Percentiles rank a stretch among this genome's conserved stretches.
Conservation (phyloP, 257 asterid species). For the Solanum tarijense region DNA sequence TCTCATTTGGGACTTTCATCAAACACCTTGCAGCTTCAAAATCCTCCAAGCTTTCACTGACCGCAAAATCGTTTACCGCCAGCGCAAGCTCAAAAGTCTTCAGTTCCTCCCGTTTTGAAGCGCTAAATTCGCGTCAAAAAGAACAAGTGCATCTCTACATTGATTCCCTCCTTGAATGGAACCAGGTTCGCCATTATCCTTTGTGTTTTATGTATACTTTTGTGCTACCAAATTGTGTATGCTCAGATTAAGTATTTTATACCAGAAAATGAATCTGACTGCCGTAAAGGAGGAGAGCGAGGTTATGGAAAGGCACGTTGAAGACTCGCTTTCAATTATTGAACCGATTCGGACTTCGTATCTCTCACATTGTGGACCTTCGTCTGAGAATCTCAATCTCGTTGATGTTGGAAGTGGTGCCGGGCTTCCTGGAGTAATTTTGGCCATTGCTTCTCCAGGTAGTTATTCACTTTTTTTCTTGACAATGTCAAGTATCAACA, state of each 20-base stretch:
- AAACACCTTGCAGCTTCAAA: conserved; percentile 38
- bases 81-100: conserved; percentile 9
- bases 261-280: conserved; percentile 87
- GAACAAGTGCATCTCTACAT: conserved; percentile 54
- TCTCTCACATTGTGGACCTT: conserved; percentile 37
- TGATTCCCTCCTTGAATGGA: conserved; percentile 76
- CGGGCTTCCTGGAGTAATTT: conserved; percentile 84
- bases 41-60: conserved; percentile 11
- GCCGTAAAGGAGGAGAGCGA: conserved; percentile 71
- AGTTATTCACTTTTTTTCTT: neutral
- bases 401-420: conserved; percentile 97
- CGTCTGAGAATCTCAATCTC: conserved; percentile 50
- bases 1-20: conserved; percentile 47
- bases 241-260: neutral
- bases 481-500: neutral
- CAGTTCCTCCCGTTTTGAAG: conserved; percentile 28
- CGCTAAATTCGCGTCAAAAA: conserved; percentile 40
- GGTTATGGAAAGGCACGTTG: conserved; percentile 86
- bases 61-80: conserved; percentile 7
- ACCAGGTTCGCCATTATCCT: conserved; percentile 44
- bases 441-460: conserved; percentile 91
- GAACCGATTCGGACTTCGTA: conserved; percentile 51
- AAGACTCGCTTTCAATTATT: conserved; percentile 73
- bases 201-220: neutral
- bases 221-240: neutral